Percentiles rank a stretch among this genome's conserved stretches.
These are phyloP conservation scores for Chlamydomonas asymmetrica DNA, from an alignment of 139 green algal species.

Conservation along the genomic window DNA sequence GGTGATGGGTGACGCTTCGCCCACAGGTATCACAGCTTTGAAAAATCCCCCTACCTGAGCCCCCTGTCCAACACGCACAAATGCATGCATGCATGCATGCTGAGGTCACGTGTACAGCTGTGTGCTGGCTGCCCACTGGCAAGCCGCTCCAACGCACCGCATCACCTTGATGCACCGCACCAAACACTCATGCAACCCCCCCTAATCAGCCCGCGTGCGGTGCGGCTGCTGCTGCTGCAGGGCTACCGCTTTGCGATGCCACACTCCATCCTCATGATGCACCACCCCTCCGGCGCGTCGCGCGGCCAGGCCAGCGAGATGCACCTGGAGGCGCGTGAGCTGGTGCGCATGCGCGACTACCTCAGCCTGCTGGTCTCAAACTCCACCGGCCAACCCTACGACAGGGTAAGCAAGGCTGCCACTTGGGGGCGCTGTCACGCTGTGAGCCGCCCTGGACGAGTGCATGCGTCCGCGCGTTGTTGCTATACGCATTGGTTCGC, in stretches of 20 bases:
- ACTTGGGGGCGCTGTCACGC: not conserved
- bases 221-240: slow-evolving; percentile 49
- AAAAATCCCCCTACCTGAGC: too few species aligned
- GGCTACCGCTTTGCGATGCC: slow-evolving; percentile 88
- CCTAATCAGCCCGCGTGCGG: too few species aligned
- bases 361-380: slow-evolving; percentile 78
- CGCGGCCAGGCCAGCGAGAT: slow-evolving; percentile 96
- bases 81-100: too few species aligned
- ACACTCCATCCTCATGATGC: slow-evolving; percentile 96
- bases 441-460: not conserved
- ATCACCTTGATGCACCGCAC: too few species aligned
- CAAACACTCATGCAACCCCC: too few species aligned
- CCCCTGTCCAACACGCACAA: too few species aligned
- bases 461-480: not conserved
- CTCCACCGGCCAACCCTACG: slow-evolving; percentile 81
- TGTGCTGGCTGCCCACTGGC: too few species aligned
- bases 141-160: too few species aligned
- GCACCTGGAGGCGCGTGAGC: slow-evolving; percentile 94
- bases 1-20: too few species aligned
- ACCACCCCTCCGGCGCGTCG: slow-evolving; percentile 90
- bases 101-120: too few species aligned
- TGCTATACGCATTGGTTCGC: too few species aligned
- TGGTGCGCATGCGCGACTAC: slow-evolving; percentile 92
- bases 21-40: too few species aligned
- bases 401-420: slow-evolving; percentile 55